A percentile compares a stretch with the other conserved stretches of the same genome.
phyloP scores from a whole-genome alignment of 306 rosid genomes.

The Lathyrus aphaca region DNA sequence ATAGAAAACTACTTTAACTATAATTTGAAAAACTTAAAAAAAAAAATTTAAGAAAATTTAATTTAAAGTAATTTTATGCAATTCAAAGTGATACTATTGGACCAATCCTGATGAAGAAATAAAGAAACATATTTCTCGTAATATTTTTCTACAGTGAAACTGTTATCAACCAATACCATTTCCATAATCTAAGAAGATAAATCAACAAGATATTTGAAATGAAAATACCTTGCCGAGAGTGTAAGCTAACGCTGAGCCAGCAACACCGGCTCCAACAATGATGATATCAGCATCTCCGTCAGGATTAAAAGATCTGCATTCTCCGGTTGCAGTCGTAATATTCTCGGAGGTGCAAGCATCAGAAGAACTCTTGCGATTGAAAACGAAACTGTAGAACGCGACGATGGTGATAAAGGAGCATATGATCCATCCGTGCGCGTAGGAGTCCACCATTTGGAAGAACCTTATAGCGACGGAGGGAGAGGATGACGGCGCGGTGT shows the following conservation, averaged over 20 bases:
- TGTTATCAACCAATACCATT: too few species aligned
- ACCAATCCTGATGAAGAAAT: too few species aligned
- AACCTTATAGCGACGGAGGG: slow-evolving; percentile 40
- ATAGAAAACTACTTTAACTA: not conserved
- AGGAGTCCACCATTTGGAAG: slow-evolving; percentile 54
- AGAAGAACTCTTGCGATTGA: slow-evolving; percentile 30
- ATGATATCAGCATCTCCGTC: slow-evolving; percentile 59
- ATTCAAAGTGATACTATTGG: too few species aligned
- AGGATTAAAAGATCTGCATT: slow-evolving; percentile 58
- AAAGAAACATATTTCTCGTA: too few species aligned
- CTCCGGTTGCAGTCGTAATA: slow-evolving; percentile 50
- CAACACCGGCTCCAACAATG: slow-evolving; percentile 96
- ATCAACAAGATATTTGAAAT: not conserved
- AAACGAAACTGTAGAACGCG: slow-evolving; percentile 44
- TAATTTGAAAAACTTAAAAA: not conserved
- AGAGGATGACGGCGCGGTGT: slow-evolving; percentile 14
- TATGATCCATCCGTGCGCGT: slow-evolving; percentile 56
- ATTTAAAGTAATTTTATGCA: too few species aligned
- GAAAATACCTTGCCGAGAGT: slow-evolving; percentile 82
- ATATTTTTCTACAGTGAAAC: too few species aligned
- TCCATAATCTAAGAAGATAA: too few species aligned
- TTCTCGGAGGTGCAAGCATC: slow-evolving; percentile 41
- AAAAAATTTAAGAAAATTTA: too few species aligned
- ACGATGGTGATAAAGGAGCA: slow-evolving; percentile 46
- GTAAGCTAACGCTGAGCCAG: slow-evolving; percentile 91